These are phyloP conservation scores for Capronia coronata DNA, from an alignment of 2,329 filamentous ascomycete species.

Conservation along the genomic window DNA sequence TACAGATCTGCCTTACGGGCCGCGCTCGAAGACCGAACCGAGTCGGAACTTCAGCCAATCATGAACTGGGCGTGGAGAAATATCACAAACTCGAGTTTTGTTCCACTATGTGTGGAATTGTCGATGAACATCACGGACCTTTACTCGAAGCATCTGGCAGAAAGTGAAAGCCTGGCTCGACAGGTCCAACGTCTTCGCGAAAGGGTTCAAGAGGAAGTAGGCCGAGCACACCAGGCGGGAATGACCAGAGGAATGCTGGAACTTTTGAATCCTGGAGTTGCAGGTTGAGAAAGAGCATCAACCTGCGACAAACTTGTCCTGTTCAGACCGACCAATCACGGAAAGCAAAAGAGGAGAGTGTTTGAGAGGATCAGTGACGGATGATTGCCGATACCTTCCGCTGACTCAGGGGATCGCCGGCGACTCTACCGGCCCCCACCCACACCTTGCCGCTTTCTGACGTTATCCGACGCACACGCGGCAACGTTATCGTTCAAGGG, in stretches of 20 bases:
- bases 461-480: too few relatives aligned
- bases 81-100: constrained; percentile 69
- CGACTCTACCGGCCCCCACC: too few relatives aligned
- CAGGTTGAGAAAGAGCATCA: constrained; percentile 1
- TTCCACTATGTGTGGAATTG: constrained; percentile 74
- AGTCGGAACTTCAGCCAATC: constrained; percentile 72
- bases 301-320: too few relatives aligned
- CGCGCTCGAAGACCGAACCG: constrained; percentile 73
- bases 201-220: constrained; percentile 68
- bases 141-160: constrained; percentile 72
- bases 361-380: too few relatives aligned
- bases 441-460: too few relatives aligned
- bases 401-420: too few relatives aligned
- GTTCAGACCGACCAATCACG: too few relatives aligned
- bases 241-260: constrained; percentile 85
- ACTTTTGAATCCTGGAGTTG: constrained; percentile 37
- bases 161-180: constrained; percentile 64
- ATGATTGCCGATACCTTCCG: too few relatives aligned
- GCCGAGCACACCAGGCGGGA: constrained; percentile 74
- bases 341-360: too few relatives aligned
- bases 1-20: constrained; percentile 79
- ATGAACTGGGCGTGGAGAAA: constrained; percentile 75
- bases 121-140: constrained; percentile 77
- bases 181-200: constrained; percentile 63
- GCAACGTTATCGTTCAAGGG: too few relatives aligned